These are phyloP conservation scores for Syzygium aromaticum DNA, from an alignment of 345 rosid species.

Conservation along the genomic window DNA sequence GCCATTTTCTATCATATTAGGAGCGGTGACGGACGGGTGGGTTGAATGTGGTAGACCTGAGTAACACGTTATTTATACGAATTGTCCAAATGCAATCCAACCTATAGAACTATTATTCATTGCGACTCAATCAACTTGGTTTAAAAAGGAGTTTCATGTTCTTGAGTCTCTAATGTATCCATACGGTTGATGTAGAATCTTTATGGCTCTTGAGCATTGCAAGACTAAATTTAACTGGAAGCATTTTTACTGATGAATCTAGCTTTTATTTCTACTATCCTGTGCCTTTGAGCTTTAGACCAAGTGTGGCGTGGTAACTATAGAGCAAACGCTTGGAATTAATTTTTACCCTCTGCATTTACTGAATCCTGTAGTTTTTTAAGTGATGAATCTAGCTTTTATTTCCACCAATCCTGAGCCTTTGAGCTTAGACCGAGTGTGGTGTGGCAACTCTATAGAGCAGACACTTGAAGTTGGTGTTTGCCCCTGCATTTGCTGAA, in stretches of 20 bases:
- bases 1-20: not conserved
- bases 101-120: not conserved
- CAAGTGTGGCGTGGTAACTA: no score
- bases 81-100: not conserved
- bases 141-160: not conserved
- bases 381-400: not conserved
- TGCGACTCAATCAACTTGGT: not conserved
- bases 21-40: not conserved
- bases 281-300: no score
- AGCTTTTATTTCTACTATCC: not conserved
- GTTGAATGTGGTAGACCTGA: not conserved
- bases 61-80: not conserved
- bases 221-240: not conserved
- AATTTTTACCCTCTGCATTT: no score
- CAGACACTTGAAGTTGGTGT: no score
- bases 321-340: no score
- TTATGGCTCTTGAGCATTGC: not conserved
- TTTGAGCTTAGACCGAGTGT: no score
- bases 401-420: not conserved
- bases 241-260: not conserved
- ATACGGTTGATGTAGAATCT: not conserved
- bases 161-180: not conserved
- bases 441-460: no score
- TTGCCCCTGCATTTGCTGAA: no score
- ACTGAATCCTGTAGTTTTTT: not conserved